phyloP scores from a whole-genome alignment of 331 rosid species.

The Phaseolus coccineus region DNA sequence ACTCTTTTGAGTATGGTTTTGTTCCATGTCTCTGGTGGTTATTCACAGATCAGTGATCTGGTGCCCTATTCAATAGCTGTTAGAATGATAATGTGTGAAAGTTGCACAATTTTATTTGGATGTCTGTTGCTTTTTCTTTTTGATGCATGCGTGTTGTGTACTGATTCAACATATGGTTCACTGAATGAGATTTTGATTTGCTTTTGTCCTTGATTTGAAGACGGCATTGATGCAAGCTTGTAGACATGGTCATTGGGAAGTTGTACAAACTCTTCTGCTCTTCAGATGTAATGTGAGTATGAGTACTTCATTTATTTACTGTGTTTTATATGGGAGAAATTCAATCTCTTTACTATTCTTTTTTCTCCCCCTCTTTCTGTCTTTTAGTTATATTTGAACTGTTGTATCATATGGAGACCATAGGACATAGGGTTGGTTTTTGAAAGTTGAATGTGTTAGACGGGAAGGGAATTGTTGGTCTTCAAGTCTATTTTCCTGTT shows the following conservation, averaged over 20 bases:
- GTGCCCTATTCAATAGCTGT: constrained; percentile 13
- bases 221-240: constrained; percentile 99
- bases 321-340: not conserved
- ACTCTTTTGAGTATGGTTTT: constrained; percentile 25
- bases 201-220: constrained; percentile 62
- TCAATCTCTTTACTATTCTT: not conserved
- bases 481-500: constrained; percentile 2
- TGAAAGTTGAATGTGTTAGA: constrained; percentile 8
- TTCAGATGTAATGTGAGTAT: constrained; percentile 86
- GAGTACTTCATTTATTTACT: constrained; percentile 37
- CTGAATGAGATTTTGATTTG: constrained; percentile 37
- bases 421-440: not conserved
- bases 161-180: constrained; percentile 36
- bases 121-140: constrained; percentile 20
- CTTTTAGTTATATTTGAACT: constrained; percentile 18
- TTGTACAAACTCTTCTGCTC: constrained; percentile 82
- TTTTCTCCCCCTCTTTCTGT: not conserved
- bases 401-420: not conserved
- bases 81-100: constrained; percentile 8
- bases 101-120: not conserved
- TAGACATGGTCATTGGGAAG: constrained; percentile 99
- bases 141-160: constrained; percentile 4
- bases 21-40: not conserved
- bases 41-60: constrained; percentile 31
- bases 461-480: constrained; percentile 34